Conservation (phyloP, 768 basidiomycete species). For the Neoboletus magnificus region DNA sequence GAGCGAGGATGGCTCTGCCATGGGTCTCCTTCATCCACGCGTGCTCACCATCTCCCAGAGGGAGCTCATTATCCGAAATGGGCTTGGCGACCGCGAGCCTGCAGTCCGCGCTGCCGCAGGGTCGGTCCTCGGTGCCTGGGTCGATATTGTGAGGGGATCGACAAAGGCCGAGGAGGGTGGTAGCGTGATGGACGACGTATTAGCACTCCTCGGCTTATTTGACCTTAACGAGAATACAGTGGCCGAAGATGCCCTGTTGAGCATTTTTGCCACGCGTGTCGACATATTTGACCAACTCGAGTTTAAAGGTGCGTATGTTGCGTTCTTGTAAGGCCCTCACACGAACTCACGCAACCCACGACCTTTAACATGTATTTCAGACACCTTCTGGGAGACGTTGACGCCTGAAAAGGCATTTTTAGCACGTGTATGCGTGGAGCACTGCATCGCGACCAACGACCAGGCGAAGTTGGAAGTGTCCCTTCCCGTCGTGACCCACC, state of each 20-base stretch:
- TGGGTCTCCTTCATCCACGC: constrained; percentile 55
- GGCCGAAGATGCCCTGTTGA: no score
- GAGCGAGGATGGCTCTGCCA: no score
- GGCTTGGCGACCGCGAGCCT: constrained; percentile 82
- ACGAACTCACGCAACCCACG: neutral
- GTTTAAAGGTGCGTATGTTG: constrained; percentile 58
- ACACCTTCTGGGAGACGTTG: constrained; percentile 64
- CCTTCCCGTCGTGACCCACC: constrained; percentile 79
- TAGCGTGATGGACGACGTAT: constrained; percentile 35
- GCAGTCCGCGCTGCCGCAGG: constrained; percentile 69
- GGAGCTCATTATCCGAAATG: constrained; percentile 74
- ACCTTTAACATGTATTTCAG: constrained; percentile 40
- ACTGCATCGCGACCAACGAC: constrained; percentile 63
- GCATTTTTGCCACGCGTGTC: no score
- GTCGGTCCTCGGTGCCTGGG: constrained; percentile 72
- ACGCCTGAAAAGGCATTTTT: constrained; percentile 79
- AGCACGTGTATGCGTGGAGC: constrained; percentile 77
- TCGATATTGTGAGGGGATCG: constrained; percentile 48
- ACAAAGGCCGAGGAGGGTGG: constrained; percentile 37
- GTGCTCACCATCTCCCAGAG: constrained; percentile 68
- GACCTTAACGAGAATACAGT: no score
- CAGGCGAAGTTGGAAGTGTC: constrained; percentile 59
- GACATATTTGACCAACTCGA: constrained; percentile 37
- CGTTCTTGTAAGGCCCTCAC: neutral
- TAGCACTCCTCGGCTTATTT: constrained; percentile 40